Evolutionary conservation across 2,329 filamentous ascomycete species (phyloP).

Genomic region (Rutstroemia sp.): DNA sequence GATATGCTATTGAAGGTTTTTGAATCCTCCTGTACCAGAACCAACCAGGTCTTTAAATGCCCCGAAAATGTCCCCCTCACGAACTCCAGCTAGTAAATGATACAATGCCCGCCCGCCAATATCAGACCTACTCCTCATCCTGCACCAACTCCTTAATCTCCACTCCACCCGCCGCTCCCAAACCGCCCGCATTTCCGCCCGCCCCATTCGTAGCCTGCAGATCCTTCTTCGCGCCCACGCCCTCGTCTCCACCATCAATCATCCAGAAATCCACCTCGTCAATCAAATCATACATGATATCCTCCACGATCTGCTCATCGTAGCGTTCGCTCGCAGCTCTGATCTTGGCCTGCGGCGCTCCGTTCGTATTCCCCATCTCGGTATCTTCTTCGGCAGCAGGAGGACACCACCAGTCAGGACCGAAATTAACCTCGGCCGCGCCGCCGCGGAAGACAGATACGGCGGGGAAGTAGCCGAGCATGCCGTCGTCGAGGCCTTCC

Average conservation of each 20-base stretch:
- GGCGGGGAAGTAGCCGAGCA: conserved; percentile 91
- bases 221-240: conserved; percentile 20
- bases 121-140: conserved; percentile 39
- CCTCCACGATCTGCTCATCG: conserved; percentile 89
- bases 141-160: conserved; percentile 61
- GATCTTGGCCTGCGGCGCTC: conserved; percentile 4
- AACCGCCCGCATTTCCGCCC: conserved; percentile 14
- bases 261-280: conserved; percentile 91
- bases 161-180: conserved; percentile 31
- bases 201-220: conserved; percentile 14
- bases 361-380: conserved; percentile 39
- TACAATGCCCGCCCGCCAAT: no score
- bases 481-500: conserved; percentile 86
- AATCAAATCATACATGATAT: conserved; percentile 84
- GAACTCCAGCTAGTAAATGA: no score
- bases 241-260: conserved; percentile 40
- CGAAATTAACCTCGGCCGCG: conserved; percentile 88
- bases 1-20: no score
- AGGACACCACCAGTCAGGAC: conserved; percentile 85
- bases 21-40: no score
- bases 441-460: conserved; percentile 89
- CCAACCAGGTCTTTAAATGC: no score
- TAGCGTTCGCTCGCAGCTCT: conserved; percentile 69
- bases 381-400: conserved; percentile 48
- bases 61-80: no score